A percentile compares a stretch with the other conserved stretches of the same genome.
Conservation (phyloP, 2,329 filamentous ascomycete genomes). For the Meredithiella fracta region DNA sequence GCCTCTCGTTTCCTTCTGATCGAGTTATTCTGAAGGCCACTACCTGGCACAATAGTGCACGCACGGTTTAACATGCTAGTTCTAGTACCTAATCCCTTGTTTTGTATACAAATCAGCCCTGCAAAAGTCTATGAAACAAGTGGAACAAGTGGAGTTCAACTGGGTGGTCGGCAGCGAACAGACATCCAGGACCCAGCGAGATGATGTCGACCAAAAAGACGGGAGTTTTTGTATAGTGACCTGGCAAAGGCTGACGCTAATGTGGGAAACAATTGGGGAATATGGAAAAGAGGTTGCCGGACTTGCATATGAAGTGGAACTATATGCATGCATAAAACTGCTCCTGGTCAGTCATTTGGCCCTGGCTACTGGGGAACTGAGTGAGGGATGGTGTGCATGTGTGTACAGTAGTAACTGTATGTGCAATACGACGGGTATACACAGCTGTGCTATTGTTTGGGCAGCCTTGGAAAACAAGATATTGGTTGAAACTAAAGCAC, state of each 20-base stretch:
- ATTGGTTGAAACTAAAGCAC: not conserved
- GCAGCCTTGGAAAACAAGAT: not conserved
- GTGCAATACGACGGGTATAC: not conserved
- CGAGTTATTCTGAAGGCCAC: not conserved
- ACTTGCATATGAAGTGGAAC: not conserved
- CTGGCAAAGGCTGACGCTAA: not conserved
- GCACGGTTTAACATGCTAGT: not conserved
- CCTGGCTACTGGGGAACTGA: not conserved
- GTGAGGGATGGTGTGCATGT: not conserved
- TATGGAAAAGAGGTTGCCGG: not conserved
- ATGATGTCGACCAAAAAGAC: not conserved
- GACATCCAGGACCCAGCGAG: not conserved
- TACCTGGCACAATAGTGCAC: not conserved
- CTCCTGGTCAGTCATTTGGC: not conserved
- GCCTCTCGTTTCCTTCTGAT: not conserved
- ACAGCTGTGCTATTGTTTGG: not conserved
- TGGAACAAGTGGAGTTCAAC: not conserved
- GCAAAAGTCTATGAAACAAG: not conserved
- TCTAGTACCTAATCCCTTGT: not conserved
- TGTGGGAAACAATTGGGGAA: not conserved
- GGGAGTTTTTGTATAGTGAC: not conserved
- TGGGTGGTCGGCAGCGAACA: not conserved
- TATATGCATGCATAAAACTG: not conserved
- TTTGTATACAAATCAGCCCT: not conserved
- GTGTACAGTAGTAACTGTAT: no score